Base-by-base conservation (phyloP, 768 basidiomycete genomes). In the Kwoniella heveanensis region DNA sequence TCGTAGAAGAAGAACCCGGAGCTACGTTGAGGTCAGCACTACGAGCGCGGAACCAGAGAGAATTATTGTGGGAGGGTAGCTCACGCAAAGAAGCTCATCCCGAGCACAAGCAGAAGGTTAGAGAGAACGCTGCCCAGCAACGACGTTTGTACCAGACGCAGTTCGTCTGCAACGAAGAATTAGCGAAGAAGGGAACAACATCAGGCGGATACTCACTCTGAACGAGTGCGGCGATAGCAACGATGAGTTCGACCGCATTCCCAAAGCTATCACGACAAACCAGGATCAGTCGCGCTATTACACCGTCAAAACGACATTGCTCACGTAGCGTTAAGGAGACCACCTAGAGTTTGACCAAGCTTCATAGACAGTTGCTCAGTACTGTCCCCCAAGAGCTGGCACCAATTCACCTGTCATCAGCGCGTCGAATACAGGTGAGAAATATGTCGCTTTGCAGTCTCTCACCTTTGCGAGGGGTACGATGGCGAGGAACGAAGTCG, bases 121-220 rank as follows among this genome's bases (percentile, higher is more conserved):
- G 91, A 93, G 39, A 96, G 81, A 64, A 96, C 90, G 27, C 91
- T 92, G 21, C 92, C 93, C 49, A 96, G 85, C 85, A 95, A 87
- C 37, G 92, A 93, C 27, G 91, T 93, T 80, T 96, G 92, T 1
- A 96, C 93, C 72, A 96, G 89, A 36, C 90, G 87, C 19, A 93
- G 83, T 80, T 96, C 85, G 59, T 85, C 90, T 89, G 71, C 22
- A 21, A 25, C 19, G 59, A 63, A 27, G 60, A 54, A 12, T 48
- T 21, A 9, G 21, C 37, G 1, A 48, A 1, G 22, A 22, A 21
- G 25, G n/a, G 26, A 52, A 22, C 24, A 21, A 26, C n/a, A 0
- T 7, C 30, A 25, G 25, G 29, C 22, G 8, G 13, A 73, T 80
- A 44, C 39, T 58, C 60, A 89, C 89, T 87, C 83, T 91, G 88